These are phyloP conservation scores for Penicillium subrubescens DNA, from an alignment of 495 filamentous ascomycete genomes.

Conservation along the genomic window DNA sequence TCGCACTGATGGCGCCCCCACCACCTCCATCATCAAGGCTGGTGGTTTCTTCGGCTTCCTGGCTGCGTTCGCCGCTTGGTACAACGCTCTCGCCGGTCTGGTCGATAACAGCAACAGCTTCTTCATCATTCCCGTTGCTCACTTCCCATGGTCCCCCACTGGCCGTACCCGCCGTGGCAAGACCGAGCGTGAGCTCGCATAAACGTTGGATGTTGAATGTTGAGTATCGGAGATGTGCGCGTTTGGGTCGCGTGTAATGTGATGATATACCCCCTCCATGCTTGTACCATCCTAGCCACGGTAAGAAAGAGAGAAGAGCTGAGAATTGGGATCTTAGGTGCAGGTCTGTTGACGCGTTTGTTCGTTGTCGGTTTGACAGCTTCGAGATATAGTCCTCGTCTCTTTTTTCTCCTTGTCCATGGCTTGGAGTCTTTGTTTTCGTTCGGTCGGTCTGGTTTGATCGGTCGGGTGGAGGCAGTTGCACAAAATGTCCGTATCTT, in stretches of 20 bases:
- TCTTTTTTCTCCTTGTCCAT: slow-evolving; percentile 1
- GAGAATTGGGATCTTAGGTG: background rate
- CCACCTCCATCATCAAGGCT: slow-evolving; percentile 64
- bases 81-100: slow-evolving; percentile 95
- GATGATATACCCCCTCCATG: slow-evolving; percentile 41
- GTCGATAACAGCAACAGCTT: slow-evolving; percentile 86
- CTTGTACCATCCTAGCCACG: slow-evolving; percentile 22
- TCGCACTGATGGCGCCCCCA: slow-evolving; percentile 39
- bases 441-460: background rate
- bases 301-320: background rate
- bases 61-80: slow-evolving; percentile 92
- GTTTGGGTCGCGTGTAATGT: slow-evolving; percentile 28
- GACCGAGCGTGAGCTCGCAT: slow-evolving; percentile 45
- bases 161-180: slow-evolving; percentile 63
- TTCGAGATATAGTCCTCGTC: background rate
- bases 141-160: slow-evolving; percentile 97
- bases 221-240: slow-evolving; percentile 1
- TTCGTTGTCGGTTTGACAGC: slow-evolving; percentile 7
- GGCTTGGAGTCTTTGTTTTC: slow-evolving; percentile 3
- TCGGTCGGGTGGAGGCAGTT: slow-evolving; percentile 3
- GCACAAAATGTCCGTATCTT: slow-evolving; percentile 13
- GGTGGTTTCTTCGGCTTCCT: slow-evolving; percentile 88
- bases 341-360: slow-evolving; percentile 7
- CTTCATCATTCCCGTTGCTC: slow-evolving; percentile 91
- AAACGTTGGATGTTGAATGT: slow-evolving; percentile 13